phyloP scores from a whole-genome alignment of 1,284 basidiomycete species.

The Xerocomus nothofagi region DNA sequence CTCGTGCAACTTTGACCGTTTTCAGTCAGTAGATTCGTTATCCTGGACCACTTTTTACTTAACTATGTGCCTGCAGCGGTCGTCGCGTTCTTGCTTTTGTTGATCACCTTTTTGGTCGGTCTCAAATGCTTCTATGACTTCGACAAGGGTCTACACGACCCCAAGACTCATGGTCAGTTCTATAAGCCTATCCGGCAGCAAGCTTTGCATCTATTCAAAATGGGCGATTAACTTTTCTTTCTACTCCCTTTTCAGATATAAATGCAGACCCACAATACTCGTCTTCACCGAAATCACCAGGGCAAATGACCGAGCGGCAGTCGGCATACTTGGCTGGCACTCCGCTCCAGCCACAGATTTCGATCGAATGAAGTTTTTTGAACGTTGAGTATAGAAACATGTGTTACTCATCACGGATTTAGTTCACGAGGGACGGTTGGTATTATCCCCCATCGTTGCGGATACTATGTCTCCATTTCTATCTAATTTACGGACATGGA shows the following conservation, averaged over 20 bases:
- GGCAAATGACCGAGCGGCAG: constrained; percentile 48
- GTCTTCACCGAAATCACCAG: constrained; percentile 40
- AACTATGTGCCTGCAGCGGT: constrained; percentile 48
- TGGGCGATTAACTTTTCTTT: constrained; percentile 37
- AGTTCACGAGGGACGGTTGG: constrained; percentile 2
- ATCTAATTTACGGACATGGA: constrained; percentile 22
- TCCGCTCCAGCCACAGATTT: constrained; percentile 45
- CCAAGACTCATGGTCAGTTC: constrained; percentile 73
- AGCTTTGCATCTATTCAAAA: constrained; percentile 25
- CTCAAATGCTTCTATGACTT: constrained; percentile 79
- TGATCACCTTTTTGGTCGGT: constrained; percentile 71
- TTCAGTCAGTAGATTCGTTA: constrained; percentile 62
- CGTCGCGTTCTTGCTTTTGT: constrained; percentile 69
- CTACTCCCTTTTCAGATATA: constrained; percentile 42
- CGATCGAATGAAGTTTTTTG: constrained; percentile 44
- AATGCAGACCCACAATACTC: constrained; percentile 49
- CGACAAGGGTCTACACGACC: constrained; percentile 65
- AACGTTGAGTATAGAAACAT: not conserved
- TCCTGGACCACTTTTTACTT: not conserved
- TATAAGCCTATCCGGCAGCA: constrained; percentile 37
- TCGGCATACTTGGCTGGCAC: constrained; percentile 33
- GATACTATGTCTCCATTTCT: constrained; percentile 14
- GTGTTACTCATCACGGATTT: constrained; percentile 6
- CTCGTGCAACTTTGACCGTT: constrained; percentile 70
- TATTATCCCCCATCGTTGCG: not conserved